These are phyloP conservation scores for Podaxis sp. DNA, from an alignment of 768 basidiomycete genomes.

Conservation along the genomic window DNA sequence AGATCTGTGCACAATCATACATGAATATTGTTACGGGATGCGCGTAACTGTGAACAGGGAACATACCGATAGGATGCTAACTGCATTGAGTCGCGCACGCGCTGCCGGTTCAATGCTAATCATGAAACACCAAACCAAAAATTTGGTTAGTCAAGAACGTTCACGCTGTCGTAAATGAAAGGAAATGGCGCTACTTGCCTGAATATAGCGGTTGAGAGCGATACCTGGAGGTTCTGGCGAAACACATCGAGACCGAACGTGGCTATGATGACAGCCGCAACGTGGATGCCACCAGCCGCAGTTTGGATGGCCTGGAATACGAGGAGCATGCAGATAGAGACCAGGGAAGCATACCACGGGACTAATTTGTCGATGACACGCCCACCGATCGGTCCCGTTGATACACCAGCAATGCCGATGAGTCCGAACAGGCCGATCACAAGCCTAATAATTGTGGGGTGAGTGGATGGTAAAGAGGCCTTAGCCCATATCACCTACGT, in stretches of 20 bases:
- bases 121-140: not conserved
- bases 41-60: not conserved
- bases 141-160: not conserved
- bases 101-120: constrained; percentile 45
- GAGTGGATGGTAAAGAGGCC: not conserved
- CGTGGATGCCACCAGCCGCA: constrained; percentile 66
- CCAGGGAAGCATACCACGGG: constrained; percentile 75
- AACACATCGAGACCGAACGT: constrained; percentile 74
- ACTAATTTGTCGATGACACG: constrained; percentile 67
- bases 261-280: constrained; percentile 69
- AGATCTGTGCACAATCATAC: constrained; percentile 38
- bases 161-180: no score
- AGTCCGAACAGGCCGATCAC: constrained; percentile 75
- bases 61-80: constrained; percentile 67
- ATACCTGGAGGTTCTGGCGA: constrained; percentile 74
- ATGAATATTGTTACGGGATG: not conserved
- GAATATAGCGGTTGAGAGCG: constrained; percentile 59
- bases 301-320: constrained; percentile 64
- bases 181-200: constrained; percentile 33
- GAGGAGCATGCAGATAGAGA: constrained; percentile 47
- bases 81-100: constrained; percentile 73
- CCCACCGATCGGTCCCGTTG: constrained; percentile 69
- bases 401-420: constrained; percentile 70
- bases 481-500: constrained; percentile 43
- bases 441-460: constrained; percentile 29